These are phyloP conservation scores for Eugenia klotzschiana DNA, from an alignment of 441 rosid species.

Conservation along the genomic window DNA sequence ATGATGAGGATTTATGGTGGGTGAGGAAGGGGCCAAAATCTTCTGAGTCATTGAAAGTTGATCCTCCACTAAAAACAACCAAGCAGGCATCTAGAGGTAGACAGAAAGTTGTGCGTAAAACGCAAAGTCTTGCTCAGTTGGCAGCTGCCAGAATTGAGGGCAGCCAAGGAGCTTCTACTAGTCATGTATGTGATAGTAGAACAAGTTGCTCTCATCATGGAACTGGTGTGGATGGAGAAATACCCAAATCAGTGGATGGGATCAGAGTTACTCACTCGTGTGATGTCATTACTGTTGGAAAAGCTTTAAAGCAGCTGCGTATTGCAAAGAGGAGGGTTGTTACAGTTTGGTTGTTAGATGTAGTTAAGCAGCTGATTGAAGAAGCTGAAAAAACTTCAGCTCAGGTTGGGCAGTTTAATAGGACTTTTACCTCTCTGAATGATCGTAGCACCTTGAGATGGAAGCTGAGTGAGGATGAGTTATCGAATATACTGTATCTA, in stretches of 20 bases:
- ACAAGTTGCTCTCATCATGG: slow-evolving; percentile 57
- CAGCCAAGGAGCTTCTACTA: slow-evolving; percentile 98
- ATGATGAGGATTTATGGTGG: slow-evolving; percentile 99
- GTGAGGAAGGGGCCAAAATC: slow-evolving; percentile 56
- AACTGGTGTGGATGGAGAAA: slow-evolving; percentile 42
- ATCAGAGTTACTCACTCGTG: slow-evolving; percentile 25
- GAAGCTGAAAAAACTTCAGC: slow-evolving; percentile 53
- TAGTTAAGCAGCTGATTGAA: slow-evolving; percentile 73
- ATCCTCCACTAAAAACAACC: slow-evolving; percentile 43
- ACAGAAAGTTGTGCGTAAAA: slow-evolving; percentile 80
- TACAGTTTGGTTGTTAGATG: slow-evolving; percentile 63
- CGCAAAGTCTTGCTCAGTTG: slow-evolving; percentile 82
- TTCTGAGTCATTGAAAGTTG: slow-evolving; percentile 48
- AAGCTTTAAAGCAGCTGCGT: slow-evolving; percentile 62
- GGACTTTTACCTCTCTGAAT: slow-evolving; percentile 50
- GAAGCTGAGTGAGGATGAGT: slow-evolving; percentile 95
- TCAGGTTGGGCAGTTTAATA: slow-evolving; percentile 47
- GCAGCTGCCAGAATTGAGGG: slow-evolving; percentile 95
- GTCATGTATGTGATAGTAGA: slow-evolving; percentile 87
- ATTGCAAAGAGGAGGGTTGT: slow-evolving; percentile 71
- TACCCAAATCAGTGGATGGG: slow-evolving; percentile 42
- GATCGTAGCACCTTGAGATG: slow-evolving; percentile 48
- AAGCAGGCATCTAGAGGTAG: slow-evolving; percentile 77
- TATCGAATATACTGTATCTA: slow-evolving; percentile 58
- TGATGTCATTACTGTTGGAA: slow-evolving; percentile 64